Evolutionary conservation across 108 stramenopile species (phyloP), one percentile per base, ranked within the genome.

Genomic region (Skeletonema grethae): DNA sequence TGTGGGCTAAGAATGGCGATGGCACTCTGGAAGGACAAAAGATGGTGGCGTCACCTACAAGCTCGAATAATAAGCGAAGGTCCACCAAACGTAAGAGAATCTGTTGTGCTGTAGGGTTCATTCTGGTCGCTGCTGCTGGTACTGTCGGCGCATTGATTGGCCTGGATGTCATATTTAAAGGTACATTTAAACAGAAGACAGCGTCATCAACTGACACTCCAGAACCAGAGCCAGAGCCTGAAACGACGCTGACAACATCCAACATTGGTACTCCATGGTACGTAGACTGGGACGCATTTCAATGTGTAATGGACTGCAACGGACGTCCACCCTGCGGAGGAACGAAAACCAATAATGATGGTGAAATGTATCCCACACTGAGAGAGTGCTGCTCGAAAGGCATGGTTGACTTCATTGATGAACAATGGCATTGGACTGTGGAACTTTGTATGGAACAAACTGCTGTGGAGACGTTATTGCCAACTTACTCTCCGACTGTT

Each of bases 351-450:
- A 35, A 61, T 16, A 48, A 31, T 46, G 74, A 62, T 46, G 74
- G 56, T n/a, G 48, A 68, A 38, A 57, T 7, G 15, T 75, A 53
- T 57, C 10, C 31, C 31, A 38, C 74, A 16, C 16, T 75, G 25
- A 58, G 62, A 25, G 60, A 67, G 48, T 75, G 74, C 11, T 75
- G 74, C 29, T 25, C 55, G 0, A 53, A 62, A 13, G 61, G 55
- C 20, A 67, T 75, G 67, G 65, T 45, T 18, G 50, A 20, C 43
- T 75, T 68, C 16, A 67, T 67, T 55, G 74, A 61, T 12, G 66
- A 68, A 29, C 12, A 75, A 46, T 73, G 73, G 73, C 18, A 75
- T 50, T 73, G 73, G 73, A 57, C 57, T 35, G 30, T 73, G 50
- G 35, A 53, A 24, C 35, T 56, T 16, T 75, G 74, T 34, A 55